Base-by-base conservation (phyloP, 306 rosid genomes). In the Luffa aegyptiaca region DNA sequence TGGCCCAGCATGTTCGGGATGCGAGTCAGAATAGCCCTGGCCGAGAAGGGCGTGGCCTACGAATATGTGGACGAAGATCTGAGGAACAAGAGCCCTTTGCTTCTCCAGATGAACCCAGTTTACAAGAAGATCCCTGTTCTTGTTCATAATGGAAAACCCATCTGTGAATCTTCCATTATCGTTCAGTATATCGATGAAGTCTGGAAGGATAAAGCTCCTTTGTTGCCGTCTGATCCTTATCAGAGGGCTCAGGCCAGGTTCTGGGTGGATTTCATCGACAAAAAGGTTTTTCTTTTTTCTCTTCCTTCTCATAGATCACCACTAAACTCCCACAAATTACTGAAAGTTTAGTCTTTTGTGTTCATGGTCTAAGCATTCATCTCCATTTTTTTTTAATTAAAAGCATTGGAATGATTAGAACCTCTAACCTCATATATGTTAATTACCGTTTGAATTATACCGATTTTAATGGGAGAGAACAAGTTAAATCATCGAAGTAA, bases 61-160 rank as follows among this genome's bases (percentile, higher is more conserved):
- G 83, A 82, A 21, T 79, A 59, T 51, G 48, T 39, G 68, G 88
- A 86, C 17, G 82, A 84, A 55, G 20, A 26, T 26, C 53, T 85
- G 78, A 18, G 17, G 5, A 83, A 85, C 80, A 90, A 88, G 80
- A 86, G 90, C 10, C 58, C 80, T 55, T 76, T 84, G 31, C 84
- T 90, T 26, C 83, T 88, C 1, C 79, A 89, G 48, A 83, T 82
- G 86, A 88, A 92, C 63, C 90, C 88, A 1, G 2, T 91, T 84
- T 87, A 91, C 44, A 75, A 86, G 80, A 84, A 82, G 45, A 83
- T 91, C 57, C 91, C 87, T 10, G 90, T 90, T 84, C 85, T 88
- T 8, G 69, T 88, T 42, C 90, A 91, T 42, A 84, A 86, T 21
- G 91, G 91, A 1, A 86, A 79, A 20, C 86, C 92, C 18, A 35